Evolutionary conservation across 164 flowering plant genomes (phyloP).

Genomic region (Nymphaea thermarum): DNA sequence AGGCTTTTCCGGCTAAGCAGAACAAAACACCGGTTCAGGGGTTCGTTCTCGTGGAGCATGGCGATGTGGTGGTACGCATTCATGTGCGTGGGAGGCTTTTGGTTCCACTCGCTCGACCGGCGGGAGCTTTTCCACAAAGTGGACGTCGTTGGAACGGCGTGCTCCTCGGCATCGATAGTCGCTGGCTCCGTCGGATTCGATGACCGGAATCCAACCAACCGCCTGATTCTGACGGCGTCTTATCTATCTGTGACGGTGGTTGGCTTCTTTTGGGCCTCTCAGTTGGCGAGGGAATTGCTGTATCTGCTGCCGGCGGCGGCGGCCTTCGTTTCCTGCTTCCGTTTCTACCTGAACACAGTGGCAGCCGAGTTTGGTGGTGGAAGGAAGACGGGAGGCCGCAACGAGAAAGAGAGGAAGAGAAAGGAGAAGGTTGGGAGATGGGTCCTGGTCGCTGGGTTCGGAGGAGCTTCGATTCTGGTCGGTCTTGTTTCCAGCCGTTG

Average conservation of each 20-base stretch:
- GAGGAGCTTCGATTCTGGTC: not conserved
- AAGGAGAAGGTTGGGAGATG: not conserved
- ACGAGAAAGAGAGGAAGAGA: not conserved
- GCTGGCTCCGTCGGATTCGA: not conserved
- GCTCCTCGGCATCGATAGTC: conserved; percentile 1
- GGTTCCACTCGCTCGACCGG: not conserved
- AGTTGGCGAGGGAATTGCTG: not conserved
- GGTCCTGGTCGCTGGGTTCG: not conserved
- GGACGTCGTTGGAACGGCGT: not conserved
- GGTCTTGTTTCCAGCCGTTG: not conserved
- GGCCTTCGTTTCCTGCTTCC: not conserved
- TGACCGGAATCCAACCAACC: not conserved
- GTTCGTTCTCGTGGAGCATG: not conserved
- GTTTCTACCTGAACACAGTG: not conserved
- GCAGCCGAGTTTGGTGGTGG: not conserved
- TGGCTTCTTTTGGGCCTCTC: not conserved
- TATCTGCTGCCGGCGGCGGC: not conserved
- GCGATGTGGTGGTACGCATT: not conserved
- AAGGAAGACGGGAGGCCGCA: not conserved
- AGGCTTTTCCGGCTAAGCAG: not conserved
- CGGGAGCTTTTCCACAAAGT: not conserved
- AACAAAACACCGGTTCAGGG: not conserved
- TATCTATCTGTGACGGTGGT: not conserved
- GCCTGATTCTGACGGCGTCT: not conserved
- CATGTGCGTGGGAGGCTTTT: conserved; percentile 2